Evolutionary conservation across 495 filamentous ascomycete genomes (phyloP).

Genomic region (Penicillium psychrofluorescens): DNA sequence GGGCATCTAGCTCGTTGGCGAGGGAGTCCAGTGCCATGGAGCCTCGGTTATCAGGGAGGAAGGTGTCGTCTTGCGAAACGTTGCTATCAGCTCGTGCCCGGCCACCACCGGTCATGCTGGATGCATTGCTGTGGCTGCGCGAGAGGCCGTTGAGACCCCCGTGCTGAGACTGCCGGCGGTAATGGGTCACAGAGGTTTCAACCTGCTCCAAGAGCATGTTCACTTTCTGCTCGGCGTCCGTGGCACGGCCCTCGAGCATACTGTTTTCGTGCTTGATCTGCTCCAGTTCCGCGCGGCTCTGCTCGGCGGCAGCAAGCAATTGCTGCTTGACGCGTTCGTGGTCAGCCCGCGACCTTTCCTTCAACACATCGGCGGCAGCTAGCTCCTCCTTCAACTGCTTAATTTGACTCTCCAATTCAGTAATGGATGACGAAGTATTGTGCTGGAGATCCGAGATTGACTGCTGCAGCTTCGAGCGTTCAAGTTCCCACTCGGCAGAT

Average conservation of each 20-base stretch:
- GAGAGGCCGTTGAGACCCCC: slow-evolving; percentile 33
- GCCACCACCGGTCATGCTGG: slow-evolving; percentile 30
- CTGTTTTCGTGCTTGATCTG: slow-evolving; percentile 75
- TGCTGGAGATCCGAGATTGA: slow-evolving; percentile 61
- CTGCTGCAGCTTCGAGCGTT: slow-evolving; percentile 58
- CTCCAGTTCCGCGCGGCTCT: slow-evolving; percentile 63
- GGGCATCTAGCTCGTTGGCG: slow-evolving; percentile 80
- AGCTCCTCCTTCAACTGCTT: slow-evolving; percentile 60
- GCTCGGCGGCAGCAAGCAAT: slow-evolving; percentile 45
- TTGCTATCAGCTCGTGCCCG: slow-evolving; percentile 36
- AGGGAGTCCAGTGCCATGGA: slow-evolving; percentile 85
- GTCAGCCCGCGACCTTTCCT: slow-evolving; percentile 50
- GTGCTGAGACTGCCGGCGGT: slow-evolving; percentile 71
- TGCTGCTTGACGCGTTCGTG: slow-evolving; percentile 53
- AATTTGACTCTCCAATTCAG: slow-evolving; percentile 66
- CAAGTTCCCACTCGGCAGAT: slow-evolving; percentile 65
- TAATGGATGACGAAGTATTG: slow-evolving; percentile 56
- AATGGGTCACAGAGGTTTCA: slow-evolving; percentile 86
- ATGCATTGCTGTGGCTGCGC: slow-evolving; percentile 39
- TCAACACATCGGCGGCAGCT: slow-evolving; percentile 54
- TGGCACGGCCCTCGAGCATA: slow-evolving; percentile 69
- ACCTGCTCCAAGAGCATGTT: slow-evolving; percentile 90
- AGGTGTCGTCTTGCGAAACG: slow-evolving; percentile 47
- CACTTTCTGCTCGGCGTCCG: slow-evolving; percentile 89
- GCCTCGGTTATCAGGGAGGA: slow-evolving; percentile 61